These are phyloP conservation scores for Styphnolobium japonicum DNA, from an alignment of 306 rosid species.

Conservation along the genomic window DNA sequence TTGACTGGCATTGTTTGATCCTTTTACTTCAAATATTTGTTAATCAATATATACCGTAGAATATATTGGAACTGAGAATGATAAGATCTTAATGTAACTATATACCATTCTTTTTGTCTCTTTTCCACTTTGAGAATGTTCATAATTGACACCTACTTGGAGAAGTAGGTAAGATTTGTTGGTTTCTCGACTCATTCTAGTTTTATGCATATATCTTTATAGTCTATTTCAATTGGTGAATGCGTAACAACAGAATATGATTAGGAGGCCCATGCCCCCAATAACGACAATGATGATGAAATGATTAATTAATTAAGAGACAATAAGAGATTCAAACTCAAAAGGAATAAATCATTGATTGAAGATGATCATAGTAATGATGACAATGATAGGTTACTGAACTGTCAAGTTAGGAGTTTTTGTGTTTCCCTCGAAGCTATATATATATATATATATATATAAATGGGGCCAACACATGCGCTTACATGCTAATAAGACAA, in stretches of 20 bases:
- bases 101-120: neutral
- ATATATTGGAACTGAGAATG: neutral
- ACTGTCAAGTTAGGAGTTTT: neutral
- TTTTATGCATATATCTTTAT: neutral
- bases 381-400: neutral
- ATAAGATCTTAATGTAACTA: neutral
- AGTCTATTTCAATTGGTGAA: neutral
- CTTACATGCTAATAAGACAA: neutral
- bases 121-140: neutral
- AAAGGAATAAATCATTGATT: neutral
- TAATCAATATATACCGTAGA: neutral
- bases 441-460: neutral
- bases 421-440: neutral
- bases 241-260: neutral
- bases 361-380: neutral
- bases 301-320: neutral
- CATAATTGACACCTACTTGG: neutral
- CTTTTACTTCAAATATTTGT: neutral
- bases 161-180: neutral
- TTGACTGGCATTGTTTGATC: neutral
- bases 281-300: neutral
- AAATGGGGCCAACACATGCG: neutral
- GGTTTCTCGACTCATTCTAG: neutral
- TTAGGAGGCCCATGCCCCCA: neutral
- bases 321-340: neutral